Base-by-base conservation (phyloP, 2,329 filamentous ascomycete genomes). In the Diaporthe helianthi region DNA sequence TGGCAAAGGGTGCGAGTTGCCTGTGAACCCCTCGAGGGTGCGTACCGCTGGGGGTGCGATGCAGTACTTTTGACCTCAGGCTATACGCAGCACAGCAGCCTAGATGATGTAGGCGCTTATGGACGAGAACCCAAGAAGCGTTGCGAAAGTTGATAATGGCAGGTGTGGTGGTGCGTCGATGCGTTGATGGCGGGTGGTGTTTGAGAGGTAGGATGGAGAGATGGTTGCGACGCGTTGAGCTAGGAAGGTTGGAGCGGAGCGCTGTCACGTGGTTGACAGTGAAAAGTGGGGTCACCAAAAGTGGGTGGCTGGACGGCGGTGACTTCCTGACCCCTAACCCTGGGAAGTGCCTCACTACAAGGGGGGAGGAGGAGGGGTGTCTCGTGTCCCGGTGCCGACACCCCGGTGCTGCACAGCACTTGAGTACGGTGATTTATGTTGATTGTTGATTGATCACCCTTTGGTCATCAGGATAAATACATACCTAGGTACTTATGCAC, bases 1-100 rank as follows among this genome's bases (percentile, higher is more conserved):
- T 63, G 58, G 58, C 58, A 63, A 63, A 63, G 58, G 58, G 58
- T 49, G 58, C 58, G 58, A 63, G 44, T 29, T 63, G 58, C 58
- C 44, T 63, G 58, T 63, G 58, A 5, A 5, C 44, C 29, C 58
- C 33, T 44, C 22, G 29, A 61, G 58, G 58, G 44, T 49, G 41
- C 17, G 36, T 63, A 63, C 58, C 44, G 58, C 58, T 24, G 58
- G 58, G n/a, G 29, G 58, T 63, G 58, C 58, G 58, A 63, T 63
- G 58, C 58, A 44, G 44, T 63, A 47, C 49, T 49, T 61, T 33
- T 44, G 47, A 29, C 58, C 47, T n/a, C 13, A n/a, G 44, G 58
- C 58, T 63, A n/a, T 49, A 49, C 58, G 58, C 58, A 63, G 41
- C 58, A 49, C 58, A 63, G 58, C 58, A 63, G 58, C 58, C 58